These are phyloP conservation scores for Graphilbum ipis-grandicollis DNA, from an alignment of 2,329 filamentous ascomycete species.

Conservation along the genomic window DNA sequence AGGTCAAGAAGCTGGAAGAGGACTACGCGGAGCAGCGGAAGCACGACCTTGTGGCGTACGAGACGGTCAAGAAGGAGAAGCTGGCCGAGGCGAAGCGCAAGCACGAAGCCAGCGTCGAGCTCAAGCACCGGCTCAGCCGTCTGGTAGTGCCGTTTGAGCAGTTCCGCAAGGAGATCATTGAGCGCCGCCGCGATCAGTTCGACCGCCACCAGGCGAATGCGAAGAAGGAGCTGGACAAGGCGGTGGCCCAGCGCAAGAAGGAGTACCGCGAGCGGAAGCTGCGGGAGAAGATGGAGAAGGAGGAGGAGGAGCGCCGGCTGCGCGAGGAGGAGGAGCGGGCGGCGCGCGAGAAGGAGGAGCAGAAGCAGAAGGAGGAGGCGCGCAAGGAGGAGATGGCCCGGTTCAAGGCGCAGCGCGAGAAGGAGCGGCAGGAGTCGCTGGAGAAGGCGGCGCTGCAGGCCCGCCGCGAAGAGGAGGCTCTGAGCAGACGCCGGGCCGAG, in stretches of 20 bases:
- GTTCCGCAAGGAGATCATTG: constrained; percentile 68
- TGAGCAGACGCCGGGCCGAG: constrained; percentile 53
- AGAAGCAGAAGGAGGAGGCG: constrained; percentile 61
- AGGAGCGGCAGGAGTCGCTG: constrained; percentile 48
- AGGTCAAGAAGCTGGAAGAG: constrained; percentile 73
- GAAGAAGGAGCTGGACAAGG: constrained; percentile 81
- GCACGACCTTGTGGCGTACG: constrained; percentile 62
- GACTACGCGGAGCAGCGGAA: constrained; percentile 77
- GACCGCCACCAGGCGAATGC: constrained; percentile 85
- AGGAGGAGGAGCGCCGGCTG: constrained; percentile 63
- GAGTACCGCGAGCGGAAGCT: constrained; percentile 71
- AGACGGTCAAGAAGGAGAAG: constrained; percentile 59
- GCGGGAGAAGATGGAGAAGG: constrained; percentile 66
- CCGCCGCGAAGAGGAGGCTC: constrained; percentile 75
- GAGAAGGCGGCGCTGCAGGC: constrained; percentile 54
- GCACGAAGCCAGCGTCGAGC: constrained; percentile 78
- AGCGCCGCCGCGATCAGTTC: constrained; percentile 85
- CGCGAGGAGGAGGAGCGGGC: constrained; percentile 76
- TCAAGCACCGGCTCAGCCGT: constrained; percentile 81
- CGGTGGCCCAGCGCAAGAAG: constrained; percentile 75
- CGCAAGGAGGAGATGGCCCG: constrained; percentile 53
- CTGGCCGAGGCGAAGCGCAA: constrained; percentile 68
- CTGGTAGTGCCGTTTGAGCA: constrained; percentile 71
- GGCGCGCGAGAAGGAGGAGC: constrained; percentile 72
- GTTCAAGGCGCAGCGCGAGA: constrained; percentile 46